Percentiles rank a stretch among this genome's conserved stretches.
These are phyloP conservation scores for Rubia tinctorum DNA, from an alignment of 305 asterid species.

Conservation along the genomic window DNA sequence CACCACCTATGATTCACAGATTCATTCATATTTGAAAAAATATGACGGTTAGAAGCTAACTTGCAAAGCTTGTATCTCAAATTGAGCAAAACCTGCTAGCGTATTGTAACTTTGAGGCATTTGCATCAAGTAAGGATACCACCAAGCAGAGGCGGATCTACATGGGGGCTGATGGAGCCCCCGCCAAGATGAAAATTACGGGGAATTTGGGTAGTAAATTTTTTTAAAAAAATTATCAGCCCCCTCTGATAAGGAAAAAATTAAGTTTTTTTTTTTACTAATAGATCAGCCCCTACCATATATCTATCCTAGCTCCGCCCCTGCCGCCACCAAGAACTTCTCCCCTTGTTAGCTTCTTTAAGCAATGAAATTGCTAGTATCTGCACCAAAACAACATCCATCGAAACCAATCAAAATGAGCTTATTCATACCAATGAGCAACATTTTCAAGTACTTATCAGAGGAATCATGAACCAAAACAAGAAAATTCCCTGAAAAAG, in stretches of 20 bases:
- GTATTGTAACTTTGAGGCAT: conserved; percentile 73
- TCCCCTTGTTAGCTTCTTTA: conserved; percentile 75
- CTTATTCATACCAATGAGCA: neutral
- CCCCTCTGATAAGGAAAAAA: too few species aligned
- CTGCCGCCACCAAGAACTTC: too few species aligned
- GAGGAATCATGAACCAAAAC: neutral
- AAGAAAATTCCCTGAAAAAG: neutral
- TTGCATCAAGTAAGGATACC: conserved; percentile 81
- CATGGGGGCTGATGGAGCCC: too few species aligned
- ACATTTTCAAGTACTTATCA: neutral
- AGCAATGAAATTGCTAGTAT: conserved; percentile 57
- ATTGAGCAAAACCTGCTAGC: conserved; percentile 52
- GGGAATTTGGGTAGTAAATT: too few species aligned
- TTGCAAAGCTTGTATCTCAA: conserved; percentile 82
- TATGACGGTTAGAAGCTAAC: conserved; percentile 32
- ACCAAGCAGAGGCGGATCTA: too few species aligned
- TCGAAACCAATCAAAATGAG: neutral
- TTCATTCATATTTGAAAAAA: neutral
- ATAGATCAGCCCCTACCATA: too few species aligned
- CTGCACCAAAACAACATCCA: conserved; percentile 38
- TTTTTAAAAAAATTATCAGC: too few species aligned
- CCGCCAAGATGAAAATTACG: too few species aligned
- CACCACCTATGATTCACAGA: neutral
- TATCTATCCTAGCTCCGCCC: too few species aligned
- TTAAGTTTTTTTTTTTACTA: too few species aligned